Conservation (phyloP, 129 eudicot genomes). For the Pseudognaphalium luteoalbum region DNA sequence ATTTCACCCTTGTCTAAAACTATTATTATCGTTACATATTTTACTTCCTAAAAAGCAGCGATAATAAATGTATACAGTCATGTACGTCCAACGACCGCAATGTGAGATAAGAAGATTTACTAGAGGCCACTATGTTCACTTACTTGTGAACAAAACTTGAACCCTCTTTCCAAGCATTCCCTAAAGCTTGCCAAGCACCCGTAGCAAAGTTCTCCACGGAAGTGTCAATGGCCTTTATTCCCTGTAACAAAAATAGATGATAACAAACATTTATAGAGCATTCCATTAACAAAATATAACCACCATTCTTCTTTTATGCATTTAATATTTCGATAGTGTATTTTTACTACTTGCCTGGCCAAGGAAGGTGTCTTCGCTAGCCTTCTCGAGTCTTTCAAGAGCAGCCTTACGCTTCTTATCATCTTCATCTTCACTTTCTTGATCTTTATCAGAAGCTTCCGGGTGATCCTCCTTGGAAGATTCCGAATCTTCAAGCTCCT, state of each 20-base stretch:
- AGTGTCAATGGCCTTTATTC: constrained; percentile 72
- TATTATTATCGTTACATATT: not conserved
- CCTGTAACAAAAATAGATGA: constrained; percentile 47
- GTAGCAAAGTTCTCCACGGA: constrained; percentile 84
- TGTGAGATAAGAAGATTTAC: not conserved
- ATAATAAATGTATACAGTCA: no score
- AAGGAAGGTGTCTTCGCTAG: constrained; percentile 83
- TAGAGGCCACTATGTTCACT: constrained; percentile 13
- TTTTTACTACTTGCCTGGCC: constrained; percentile 68
- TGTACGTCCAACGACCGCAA: not conserved
- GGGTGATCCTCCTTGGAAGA: constrained; percentile 58
- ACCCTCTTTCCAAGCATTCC: constrained; percentile 88
- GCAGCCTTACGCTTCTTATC: constrained; percentile 69
- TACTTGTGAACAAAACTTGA: constrained; percentile 73
- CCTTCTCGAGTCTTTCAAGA: constrained; percentile 74
- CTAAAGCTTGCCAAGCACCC: constrained; percentile 96
- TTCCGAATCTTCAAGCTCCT: constrained; percentile 53
- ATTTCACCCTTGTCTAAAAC: constrained; percentile 5
- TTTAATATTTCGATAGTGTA: not conserved
- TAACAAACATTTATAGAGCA: not conserved
- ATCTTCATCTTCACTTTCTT: constrained; percentile 67
- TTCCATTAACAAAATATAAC: not conserved
- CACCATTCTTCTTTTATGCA: not conserved
- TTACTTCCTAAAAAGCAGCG: not conserved
- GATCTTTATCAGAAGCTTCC: constrained; percentile 56